phyloP scores from a whole-genome alignment of 495 filamentous ascomycete species.

The Podospora pseudocomata region DNA sequence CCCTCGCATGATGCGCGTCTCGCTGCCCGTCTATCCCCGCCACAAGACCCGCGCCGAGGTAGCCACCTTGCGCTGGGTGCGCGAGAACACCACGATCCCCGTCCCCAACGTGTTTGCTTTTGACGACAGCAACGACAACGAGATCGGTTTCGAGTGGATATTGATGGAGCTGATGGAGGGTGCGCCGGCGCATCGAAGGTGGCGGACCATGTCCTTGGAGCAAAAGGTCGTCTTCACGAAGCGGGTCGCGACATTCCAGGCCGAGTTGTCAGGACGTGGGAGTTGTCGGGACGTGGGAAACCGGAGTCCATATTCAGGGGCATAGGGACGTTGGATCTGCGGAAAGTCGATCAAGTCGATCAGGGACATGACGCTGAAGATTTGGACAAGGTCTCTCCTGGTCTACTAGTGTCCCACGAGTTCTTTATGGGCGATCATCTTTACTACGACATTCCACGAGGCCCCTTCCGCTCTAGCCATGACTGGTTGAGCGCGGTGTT shows the following conservation, averaged over 20 bases:
- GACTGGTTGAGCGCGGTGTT: slow-evolving; percentile 22
- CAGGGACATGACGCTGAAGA: not conserved
- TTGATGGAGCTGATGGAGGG: slow-evolving; percentile 45
- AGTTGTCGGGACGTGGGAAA: slow-evolving; percentile 21
- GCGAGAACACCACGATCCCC: slow-evolving; percentile 37
- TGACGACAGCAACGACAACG: slow-evolving; percentile 35
- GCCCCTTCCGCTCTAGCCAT: slow-evolving; percentile 23
- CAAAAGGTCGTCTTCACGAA: slow-evolving; percentile 36
- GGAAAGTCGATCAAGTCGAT: too few species aligned
- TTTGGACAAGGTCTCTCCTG: slow-evolving; percentile 5
- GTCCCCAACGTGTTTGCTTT: slow-evolving; percentile 41
- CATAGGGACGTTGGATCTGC: slow-evolving; percentile 28
- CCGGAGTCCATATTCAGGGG: slow-evolving; percentile 25
- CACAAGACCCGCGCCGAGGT: slow-evolving; percentile 49
- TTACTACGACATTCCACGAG: slow-evolving; percentile 20
- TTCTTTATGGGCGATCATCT: slow-evolving; percentile 26
- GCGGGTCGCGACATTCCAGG: slow-evolving; percentile 34
- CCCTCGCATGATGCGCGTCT: slow-evolving; percentile 34
- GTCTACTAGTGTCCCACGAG: slow-evolving; percentile 11
- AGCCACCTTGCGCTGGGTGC: slow-evolving; percentile 45
- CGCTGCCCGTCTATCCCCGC: slow-evolving; percentile 44
- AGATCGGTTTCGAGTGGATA: slow-evolving; percentile 51
- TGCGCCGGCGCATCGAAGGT: slow-evolving; percentile 35
- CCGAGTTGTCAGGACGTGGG: too few species aligned
- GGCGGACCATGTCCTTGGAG: slow-evolving; percentile 35